Evolutionary conservation across 257 asterid species (phyloP), one percentile per base, ranked within the genome.

Genomic region (Penstemon eatonii): DNA sequence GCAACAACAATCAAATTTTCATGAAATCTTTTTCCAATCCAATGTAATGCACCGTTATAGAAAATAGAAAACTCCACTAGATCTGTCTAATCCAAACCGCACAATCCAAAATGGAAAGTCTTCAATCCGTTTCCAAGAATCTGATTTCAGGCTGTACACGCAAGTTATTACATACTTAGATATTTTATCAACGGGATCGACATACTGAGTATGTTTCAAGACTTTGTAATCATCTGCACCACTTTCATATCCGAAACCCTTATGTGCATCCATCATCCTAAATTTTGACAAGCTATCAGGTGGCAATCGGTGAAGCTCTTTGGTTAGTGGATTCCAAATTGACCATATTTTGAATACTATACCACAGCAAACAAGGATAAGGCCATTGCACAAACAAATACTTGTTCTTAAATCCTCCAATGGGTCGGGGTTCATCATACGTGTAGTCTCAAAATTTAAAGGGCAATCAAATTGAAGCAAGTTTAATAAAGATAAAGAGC

Each of bases 241-340:
- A 18, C 0, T 3, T 57, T 68, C 73, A 46, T 57, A 68, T 40
- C 73, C 73, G 46, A 68, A 5, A 54, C 42, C 61, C 33, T 42
- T 4, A 39, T 15, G 15, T 1, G 1, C 2, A 3, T 57, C 49
- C 3, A 47, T 5, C 3, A 5, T 12, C 25, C 25, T 0, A 19
- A 19, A 0, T 19, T 19, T 19, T 19, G 25, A 19, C 25, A 0
- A 19, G 1, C 25, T 19, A 19, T 19, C 25, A 19, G 25, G 25
- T 3, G 63, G 13, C 39, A 70, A 13, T 40, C 9, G 5, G 66
- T 6, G 60, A 66, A 1, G 39, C 3, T 72, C 60, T 36, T 39
- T 47, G 5, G 76, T 72, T 46, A 72, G 12, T 5, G 76, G 76
- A 15, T 72, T 72, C 76, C 66, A 19, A 19, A 19, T 19, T 19